Percentiles rank a stretch among this genome's conserved stretches.
These are phyloP conservation scores for Mrakia frigida DNA, from an alignment of 768 basidiomycete genomes.

Conservation along the genomic window DNA sequence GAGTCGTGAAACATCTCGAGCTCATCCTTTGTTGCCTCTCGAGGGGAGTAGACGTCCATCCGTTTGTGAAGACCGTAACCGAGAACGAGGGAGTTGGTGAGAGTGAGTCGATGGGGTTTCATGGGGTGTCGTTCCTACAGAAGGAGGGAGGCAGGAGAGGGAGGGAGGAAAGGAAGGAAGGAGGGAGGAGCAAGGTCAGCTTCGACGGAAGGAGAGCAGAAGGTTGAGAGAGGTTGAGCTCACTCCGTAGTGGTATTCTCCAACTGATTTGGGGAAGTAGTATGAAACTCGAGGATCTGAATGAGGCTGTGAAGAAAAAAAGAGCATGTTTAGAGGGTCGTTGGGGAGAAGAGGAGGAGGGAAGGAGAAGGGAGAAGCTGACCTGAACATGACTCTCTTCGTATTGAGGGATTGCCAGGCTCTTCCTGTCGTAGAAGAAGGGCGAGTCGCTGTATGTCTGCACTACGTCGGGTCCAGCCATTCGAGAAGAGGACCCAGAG, in stretches of 20 bases:
- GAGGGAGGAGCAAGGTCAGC: constrained; percentile 9
- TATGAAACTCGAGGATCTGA: constrained; percentile 89
- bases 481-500: background rate
- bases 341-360: background rate
- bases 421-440: constrained; percentile 43
- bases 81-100: constrained; percentile 91
- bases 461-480: constrained; percentile 29
- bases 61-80: constrained; percentile 94
- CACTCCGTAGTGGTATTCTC: constrained; percentile 95
- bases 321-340: background rate
- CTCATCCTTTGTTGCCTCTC: constrained; percentile 81
- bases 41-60: constrained; percentile 88
- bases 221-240: constrained; percentile 35
- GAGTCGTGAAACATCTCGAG: constrained; percentile 86
- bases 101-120: constrained; percentile 93
- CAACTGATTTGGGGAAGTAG: constrained; percentile 89
- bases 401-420: constrained; percentile 37
- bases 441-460: constrained; percentile 44
- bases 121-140: constrained; percentile 94
- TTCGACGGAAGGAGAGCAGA: background rate
- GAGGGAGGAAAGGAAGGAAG: background rate
- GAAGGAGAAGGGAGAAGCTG: constrained; percentile 27
- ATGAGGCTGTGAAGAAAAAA: constrained; percentile 54
- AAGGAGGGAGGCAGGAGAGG: background rate
- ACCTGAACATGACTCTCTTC: constrained; percentile 42